Evolutionary conservation across 2,329 filamentous ascomycete species (phyloP).

Genomic region (Aspergillus terreus): DNA sequence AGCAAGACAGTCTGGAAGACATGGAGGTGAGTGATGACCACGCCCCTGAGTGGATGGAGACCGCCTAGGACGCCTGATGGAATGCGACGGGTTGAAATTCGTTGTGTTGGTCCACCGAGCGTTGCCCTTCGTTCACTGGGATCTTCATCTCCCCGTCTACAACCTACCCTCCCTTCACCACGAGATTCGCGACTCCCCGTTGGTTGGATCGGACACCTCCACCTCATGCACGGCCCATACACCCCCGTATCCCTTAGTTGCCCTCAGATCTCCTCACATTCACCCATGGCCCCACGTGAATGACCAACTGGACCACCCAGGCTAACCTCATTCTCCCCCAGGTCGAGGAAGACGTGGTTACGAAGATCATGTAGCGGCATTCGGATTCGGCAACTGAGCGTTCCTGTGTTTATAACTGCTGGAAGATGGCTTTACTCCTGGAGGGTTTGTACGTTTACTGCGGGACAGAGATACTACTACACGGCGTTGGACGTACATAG

Average conservation of each 20-base stretch:
- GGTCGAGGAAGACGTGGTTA: conserved; percentile 81
- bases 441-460: conserved; percentile 10
- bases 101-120: too few relatives aligned
- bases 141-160: too few relatives aligned
- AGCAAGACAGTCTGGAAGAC: conserved; percentile 96
- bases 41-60: neutral
- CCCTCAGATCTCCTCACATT: neutral
- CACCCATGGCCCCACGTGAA: neutral
- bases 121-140: too few relatives aligned
- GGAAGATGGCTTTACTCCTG: conserved; percentile 9
- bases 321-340: conserved; percentile 50
- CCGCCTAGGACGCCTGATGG: too few relatives aligned
- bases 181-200: too few relatives aligned
- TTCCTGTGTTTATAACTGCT: conserved; percentile 17
- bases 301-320: neutral
- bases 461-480: conserved; percentile 12
- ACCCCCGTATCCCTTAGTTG: too few relatives aligned
- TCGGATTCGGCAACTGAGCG: conserved; percentile 15
- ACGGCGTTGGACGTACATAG: conserved; percentile 29
- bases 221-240: too few relatives aligned
- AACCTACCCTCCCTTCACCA: too few relatives aligned
- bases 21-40: conserved; percentile 78
- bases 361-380: conserved; percentile 72
- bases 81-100: too few relatives aligned
- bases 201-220: too few relatives aligned